These are phyloP conservation scores for Metarhizium robertsii DNA, from an alignment of 2,329 filamentous ascomycete species.

Conservation along the genomic window DNA sequence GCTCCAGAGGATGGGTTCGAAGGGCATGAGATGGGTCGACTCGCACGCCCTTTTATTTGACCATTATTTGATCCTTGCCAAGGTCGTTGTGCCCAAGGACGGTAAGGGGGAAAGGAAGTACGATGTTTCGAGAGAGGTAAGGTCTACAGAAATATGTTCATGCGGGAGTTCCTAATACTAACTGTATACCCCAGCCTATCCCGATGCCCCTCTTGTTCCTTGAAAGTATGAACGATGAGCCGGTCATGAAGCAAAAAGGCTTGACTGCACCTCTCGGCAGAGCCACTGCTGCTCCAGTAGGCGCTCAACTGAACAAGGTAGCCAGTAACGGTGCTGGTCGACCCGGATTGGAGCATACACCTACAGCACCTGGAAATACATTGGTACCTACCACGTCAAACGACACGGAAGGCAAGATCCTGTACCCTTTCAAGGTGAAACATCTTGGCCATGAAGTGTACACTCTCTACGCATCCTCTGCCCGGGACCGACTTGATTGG, in stretches of 20 bases:
- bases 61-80: slow-evolving; percentile 90
- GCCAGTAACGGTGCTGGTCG: slow-evolving; percentile 40
- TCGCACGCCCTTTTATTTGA: slow-evolving; percentile 92
- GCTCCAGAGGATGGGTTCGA: slow-evolving; percentile 77
- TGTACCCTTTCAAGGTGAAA: slow-evolving; percentile 94
- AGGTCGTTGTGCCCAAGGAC: slow-evolving; percentile 62
- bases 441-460: slow-evolving; percentile 92
- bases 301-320: slow-evolving; percentile 49
- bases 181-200: slow-evolving; percentile 51
- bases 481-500: slow-evolving; percentile 75
- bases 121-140: slow-evolving; percentile 83
- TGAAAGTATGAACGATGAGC: slow-evolving; percentile 86
- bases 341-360: slow-evolving; percentile 56
- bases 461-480: slow-evolving; percentile 74
- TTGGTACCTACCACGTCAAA: slow-evolving; percentile 38
- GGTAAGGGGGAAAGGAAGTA: slow-evolving; percentile 71
- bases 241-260: slow-evolving; percentile 75
- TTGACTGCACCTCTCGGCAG: slow-evolving; percentile 53
- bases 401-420: slow-evolving; percentile 69
- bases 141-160: slow-evolving; percentile 11
- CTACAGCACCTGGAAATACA: slow-evolving; percentile 57
- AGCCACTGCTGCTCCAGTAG: slow-evolving; percentile 50
- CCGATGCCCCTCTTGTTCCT: slow-evolving; percentile 93
- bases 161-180: slow-evolving; percentile 15
- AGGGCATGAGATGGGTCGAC: slow-evolving; percentile 87